Percentiles rank a stretch among this genome's conserved stretches.
These are phyloP conservation scores for Pythium grandisporangium DNA, from an alignment of 352 stramenopile species.

Conservation along the genomic window DNA sequence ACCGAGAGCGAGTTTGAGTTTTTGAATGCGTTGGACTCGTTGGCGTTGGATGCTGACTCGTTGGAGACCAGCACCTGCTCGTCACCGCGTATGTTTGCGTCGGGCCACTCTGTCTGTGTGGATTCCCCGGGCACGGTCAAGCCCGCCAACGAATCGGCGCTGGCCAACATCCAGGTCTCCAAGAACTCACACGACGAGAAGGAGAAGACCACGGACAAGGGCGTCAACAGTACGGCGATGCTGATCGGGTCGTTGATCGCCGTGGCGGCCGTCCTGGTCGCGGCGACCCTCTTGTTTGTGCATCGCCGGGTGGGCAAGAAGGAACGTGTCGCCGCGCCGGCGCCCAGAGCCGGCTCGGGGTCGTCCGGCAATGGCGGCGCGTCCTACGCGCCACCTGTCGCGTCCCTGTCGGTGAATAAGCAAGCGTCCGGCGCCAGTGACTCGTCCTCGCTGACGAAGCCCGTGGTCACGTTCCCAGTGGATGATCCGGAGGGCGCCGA, in stretches of 20 bases:
- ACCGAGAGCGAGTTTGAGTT: neutral
- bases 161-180: neutral
- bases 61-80: conserved; percentile 1
- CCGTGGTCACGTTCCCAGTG: too few relatives aligned
- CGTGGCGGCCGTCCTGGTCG: neutral
- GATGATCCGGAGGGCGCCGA: too few relatives aligned
- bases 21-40: neutral
- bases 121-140: too few relatives aligned
- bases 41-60: neutral
- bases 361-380: too few relatives aligned
- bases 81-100: neutral
- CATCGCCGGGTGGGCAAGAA: neutral
- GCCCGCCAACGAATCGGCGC: neutral
- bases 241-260: neutral
- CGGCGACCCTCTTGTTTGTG: neutral
- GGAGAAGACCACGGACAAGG: too few relatives aligned
- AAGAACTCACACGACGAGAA: too few relatives aligned
- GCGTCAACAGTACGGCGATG: neutral
- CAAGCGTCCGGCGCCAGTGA: too few relatives aligned
- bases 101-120: neutral
- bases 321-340: too few relatives aligned
- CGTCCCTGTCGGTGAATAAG: too few relatives aligned
- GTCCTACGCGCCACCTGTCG: too few relatives aligned
- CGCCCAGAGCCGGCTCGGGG: too few relatives aligned
- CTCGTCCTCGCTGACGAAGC: too few relatives aligned